Conservation (phyloP, 108 stramenopile genomes). For the Skeletonema costatum region DNA sequence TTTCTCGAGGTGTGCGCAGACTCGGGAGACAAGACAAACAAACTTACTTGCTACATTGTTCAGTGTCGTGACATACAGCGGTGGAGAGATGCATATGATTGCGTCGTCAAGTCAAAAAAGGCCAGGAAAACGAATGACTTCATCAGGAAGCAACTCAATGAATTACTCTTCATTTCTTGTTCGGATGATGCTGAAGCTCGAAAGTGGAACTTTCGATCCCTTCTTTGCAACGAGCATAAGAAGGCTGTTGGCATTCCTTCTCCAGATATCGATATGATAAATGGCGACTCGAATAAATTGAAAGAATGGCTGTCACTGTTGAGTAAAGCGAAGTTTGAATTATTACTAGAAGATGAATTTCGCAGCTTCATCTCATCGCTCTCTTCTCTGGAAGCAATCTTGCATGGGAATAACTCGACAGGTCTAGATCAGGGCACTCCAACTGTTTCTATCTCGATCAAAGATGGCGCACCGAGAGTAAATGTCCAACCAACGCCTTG, state of each 20-base stretch:
- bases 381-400: slow-evolving; percentile 18
- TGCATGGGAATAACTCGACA: neutral
- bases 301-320: slow-evolving; percentile 19
- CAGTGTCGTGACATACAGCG: slow-evolving; percentile 24
- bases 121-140: slow-evolving; percentile 25
- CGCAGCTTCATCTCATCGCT: slow-evolving; percentile 20
- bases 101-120: neutral
- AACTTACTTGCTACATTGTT: slow-evolving; percentile 16
- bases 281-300: neutral
- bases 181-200: neutral
- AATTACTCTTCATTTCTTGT: slow-evolving; percentile 6
- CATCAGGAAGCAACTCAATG: slow-evolving; percentile 11
- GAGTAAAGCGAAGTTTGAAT: slow-evolving; percentile 16
- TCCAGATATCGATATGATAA: neutral
- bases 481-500: neutral
- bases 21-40: neutral
- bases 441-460: slow-evolving; percentile 1
- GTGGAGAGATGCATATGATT: slow-evolving; percentile 31
- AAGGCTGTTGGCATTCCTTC: slow-evolving; percentile 15
- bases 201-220: slow-evolving; percentile 16
- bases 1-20: neutral
- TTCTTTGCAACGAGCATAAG: slow-evolving; percentile 24
- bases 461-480: neutral
- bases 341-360: slow-evolving; percentile 15
- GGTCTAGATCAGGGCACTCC: neutral